A percentile compares a stretch with the other conserved stretches of the same genome.
phyloP scores from a whole-genome alignment of 1,284 basidiomycete species.

The Moesziomyces sp. region DNA sequence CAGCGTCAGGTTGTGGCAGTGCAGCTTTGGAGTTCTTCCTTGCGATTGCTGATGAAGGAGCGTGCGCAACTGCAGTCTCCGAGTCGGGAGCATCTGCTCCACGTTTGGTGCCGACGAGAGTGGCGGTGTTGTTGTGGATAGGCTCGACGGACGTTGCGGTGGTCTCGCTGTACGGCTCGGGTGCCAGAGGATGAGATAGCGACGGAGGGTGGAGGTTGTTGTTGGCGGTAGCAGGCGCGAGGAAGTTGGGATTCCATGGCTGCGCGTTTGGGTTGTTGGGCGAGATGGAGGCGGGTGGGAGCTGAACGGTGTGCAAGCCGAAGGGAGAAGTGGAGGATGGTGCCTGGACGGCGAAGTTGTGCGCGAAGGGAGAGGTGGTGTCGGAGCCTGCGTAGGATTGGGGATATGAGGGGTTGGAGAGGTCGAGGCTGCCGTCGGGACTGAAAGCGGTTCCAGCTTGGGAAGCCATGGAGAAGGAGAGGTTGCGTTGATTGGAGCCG shows the following conservation, averaged over 20 bases:
- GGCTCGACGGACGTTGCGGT: background rate
- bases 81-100: background rate
- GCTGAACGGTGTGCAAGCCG: slow-evolving; percentile 20
- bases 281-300: slow-evolving; percentile 14
- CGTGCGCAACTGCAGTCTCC: background rate
- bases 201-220: slow-evolving; percentile 9
- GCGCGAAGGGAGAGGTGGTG: slow-evolving; percentile 29
- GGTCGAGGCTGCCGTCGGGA: slow-evolving; percentile 20
- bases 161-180: background rate
- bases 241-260: slow-evolving; percentile 35
- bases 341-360: slow-evolving; percentile 18
- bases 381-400: slow-evolving; percentile 30
- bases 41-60: slow-evolving; percentile 5
- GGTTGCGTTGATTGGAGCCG: slow-evolving; percentile 19
- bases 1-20: slow-evolving; percentile 4
- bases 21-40: slow-evolving; percentile 18
- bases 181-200: background rate
- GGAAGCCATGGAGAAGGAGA: slow-evolving; percentile 34
- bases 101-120: background rate
- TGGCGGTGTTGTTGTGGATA: background rate
- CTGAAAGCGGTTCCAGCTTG: slow-evolving; percentile 19
- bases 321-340: slow-evolving; percentile 30
- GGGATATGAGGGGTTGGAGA: slow-evolving; percentile 20
- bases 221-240: slow-evolving; percentile 13
- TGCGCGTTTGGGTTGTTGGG: slow-evolving; percentile 6